Evolutionary conservation across 179 eudicot genomes (phyloP).

Genomic region (Spergularia azorica): DNA sequence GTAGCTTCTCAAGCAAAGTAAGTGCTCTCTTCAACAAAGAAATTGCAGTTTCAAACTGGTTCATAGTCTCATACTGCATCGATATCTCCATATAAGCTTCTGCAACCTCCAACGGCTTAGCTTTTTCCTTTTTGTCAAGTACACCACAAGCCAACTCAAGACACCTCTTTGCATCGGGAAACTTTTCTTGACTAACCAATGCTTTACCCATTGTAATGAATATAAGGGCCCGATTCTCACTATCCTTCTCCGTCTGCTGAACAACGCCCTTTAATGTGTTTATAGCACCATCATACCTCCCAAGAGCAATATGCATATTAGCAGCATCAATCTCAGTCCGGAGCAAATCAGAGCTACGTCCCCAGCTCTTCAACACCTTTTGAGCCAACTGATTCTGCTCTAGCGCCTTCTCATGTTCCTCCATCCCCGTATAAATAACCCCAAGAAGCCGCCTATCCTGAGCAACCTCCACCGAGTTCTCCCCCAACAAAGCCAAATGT

Average conservation of each 20-base stretch:
- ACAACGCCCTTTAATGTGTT: conserved; percentile 61
- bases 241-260: conserved; percentile 69
- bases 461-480: conserved; percentile 85
- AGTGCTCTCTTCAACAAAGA: conserved; percentile 64
- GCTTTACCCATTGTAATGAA: conserved; percentile 89
- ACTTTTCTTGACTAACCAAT: conserved; percentile 69
- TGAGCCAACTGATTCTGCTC: conserved; percentile 75
- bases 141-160: conserved; percentile 66
- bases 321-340: conserved; percentile 87
- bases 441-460: conserved; percentile 85
- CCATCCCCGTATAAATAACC: conserved; percentile 82
- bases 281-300: conserved; percentile 68
- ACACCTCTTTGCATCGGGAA: conserved; percentile 71
- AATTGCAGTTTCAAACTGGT: conserved; percentile 82
- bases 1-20: conserved; percentile 63
- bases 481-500: conserved; percentile 58
- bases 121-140: conserved; percentile 59
- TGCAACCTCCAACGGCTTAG: conserved; percentile 56
- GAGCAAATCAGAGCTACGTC: conserved; percentile 61
- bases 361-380: conserved; percentile 78
- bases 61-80: conserved; percentile 88
- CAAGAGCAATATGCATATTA: conserved; percentile 87
- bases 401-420: conserved; percentile 79
- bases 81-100: conserved; percentile 90
- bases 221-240: conserved; percentile 73